Conservation (phyloP, 1,284 basidiomycete species). For the Golubevia sp. region DNA sequence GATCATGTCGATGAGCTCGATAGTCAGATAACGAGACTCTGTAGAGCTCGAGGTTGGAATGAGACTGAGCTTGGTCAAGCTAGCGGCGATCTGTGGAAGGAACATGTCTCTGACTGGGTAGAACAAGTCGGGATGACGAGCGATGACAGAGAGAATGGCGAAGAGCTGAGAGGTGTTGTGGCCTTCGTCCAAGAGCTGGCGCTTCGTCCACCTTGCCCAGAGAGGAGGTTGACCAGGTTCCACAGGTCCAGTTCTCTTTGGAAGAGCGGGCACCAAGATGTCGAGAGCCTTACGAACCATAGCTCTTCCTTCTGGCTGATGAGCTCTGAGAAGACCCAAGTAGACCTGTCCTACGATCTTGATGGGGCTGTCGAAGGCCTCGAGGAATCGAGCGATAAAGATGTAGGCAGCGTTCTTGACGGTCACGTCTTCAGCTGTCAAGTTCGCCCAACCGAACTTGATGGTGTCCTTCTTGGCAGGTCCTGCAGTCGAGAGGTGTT, state of each 20-base stretch:
- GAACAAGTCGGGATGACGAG: slow-evolving; percentile 89
- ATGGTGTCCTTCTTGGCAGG: slow-evolving; percentile 91
- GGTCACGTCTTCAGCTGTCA: slow-evolving; percentile 79
- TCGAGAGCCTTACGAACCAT: slow-evolving; percentile 86
- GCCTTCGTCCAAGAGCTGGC: slow-evolving; percentile 87
- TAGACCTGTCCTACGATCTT: slow-evolving; percentile 96
- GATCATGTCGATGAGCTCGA: slow-evolving; percentile 63
- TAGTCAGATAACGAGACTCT: slow-evolving; percentile 74
- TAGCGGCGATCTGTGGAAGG: slow-evolving; percentile 92
- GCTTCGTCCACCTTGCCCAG: slow-evolving; percentile 89
- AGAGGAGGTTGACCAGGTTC: slow-evolving; percentile 69
- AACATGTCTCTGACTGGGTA: slow-evolving; percentile 91
- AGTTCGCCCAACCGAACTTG: slow-evolving; percentile 90
- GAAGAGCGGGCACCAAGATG: slow-evolving; percentile 85
- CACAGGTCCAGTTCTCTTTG: slow-evolving; percentile 63
- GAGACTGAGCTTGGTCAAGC: slow-evolving; percentile 84
- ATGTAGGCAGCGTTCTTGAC: slow-evolving; percentile 95
- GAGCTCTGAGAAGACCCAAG: slow-evolving; percentile 85
- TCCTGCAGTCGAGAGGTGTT: slow-evolving; percentile 69
- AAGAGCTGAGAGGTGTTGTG: slow-evolving; percentile 77
- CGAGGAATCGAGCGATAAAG: slow-evolving; percentile 91
- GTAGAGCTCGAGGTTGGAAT: slow-evolving; percentile 71
- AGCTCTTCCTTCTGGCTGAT: slow-evolving; percentile 74
- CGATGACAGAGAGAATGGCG: slow-evolving; percentile 88
- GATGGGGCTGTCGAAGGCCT: slow-evolving; percentile 83